Percentiles rank a stretch among this genome's conserved stretches.
These are phyloP conservation scores for Pythium phragmitis DNA, from an alignment of 352 stramenopile genomes.

Conservation along the genomic window DNA sequence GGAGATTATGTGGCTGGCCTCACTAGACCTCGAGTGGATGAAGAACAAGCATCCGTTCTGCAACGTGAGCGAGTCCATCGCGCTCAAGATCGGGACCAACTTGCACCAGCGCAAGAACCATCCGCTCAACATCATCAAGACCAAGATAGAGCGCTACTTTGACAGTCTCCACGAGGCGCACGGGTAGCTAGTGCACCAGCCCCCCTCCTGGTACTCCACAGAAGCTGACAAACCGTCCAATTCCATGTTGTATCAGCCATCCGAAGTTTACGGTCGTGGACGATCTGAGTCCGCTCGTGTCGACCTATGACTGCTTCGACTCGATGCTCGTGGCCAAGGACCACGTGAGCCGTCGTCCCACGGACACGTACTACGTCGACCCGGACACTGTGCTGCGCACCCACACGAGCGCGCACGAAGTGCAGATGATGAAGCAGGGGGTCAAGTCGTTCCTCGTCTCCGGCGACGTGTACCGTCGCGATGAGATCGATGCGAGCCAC, in stretches of 20 bases:
- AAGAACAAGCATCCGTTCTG: slow-evolving; percentile 80
- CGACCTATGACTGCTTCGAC: slow-evolving; percentile 89
- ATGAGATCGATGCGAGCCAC: slow-evolving; percentile 99
- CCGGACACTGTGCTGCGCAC: slow-evolving; percentile 75
- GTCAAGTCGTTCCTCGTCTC: slow-evolving; percentile 91
- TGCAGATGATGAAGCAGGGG: slow-evolving; percentile 86
- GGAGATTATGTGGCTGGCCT: neutral
- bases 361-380: slow-evolving; percentile 92
- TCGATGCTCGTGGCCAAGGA: slow-evolving; percentile 90
- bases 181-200: slow-evolving; percentile 30
- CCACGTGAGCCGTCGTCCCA: slow-evolving; percentile 84
- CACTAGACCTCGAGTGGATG: slow-evolving; percentile 72
- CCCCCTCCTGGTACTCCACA: neutral
- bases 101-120: slow-evolving; percentile 85
- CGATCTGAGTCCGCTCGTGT: slow-evolving; percentile 83
- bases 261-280: slow-evolving; percentile 86
- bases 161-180: slow-evolving; percentile 62
- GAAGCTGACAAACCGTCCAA: neutral
- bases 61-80: slow-evolving; percentile 86
- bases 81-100: slow-evolving; percentile 87
- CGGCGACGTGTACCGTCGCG: slow-evolving; percentile 96
- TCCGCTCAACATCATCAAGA: slow-evolving; percentile 93
- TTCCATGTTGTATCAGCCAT: slow-evolving; percentile 29
- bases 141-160: slow-evolving; percentile 91
- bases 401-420: slow-evolving; percentile 94